Evolutionary conservation across 208 protist species (phyloP).

Genomic region (Tritrichomonas musculus): DNA sequence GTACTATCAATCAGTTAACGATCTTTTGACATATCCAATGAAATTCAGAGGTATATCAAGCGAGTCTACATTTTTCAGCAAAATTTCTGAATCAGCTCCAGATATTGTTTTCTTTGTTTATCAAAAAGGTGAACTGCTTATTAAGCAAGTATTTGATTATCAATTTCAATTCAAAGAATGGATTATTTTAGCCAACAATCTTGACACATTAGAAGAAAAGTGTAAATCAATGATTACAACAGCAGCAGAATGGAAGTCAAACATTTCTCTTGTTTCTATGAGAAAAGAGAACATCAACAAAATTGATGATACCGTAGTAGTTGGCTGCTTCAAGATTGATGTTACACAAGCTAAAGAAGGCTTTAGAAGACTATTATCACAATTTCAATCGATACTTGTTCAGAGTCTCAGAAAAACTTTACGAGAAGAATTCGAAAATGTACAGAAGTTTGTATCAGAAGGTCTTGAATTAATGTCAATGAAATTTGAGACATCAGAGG

Average conservation of each 20-base stretch:
- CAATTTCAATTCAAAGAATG: conserved; percentile 22
- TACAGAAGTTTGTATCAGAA: not conserved
- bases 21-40: not conserved
- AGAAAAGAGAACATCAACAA: conserved; percentile 28
- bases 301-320: not conserved
- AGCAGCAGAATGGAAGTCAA: conserved; percentile 8
- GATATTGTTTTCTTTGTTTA: conserved; percentile 18
- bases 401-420: not conserved
- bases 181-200: not conserved
- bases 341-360: conserved; percentile 25
- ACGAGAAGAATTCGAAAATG: not conserved
- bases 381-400: not conserved
- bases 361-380: not conserved
- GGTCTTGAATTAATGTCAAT: not conserved
- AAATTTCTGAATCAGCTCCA: not conserved
- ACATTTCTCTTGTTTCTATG: not conserved
- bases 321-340: conserved; percentile 26
- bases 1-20: not conserved
- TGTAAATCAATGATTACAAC: not conserved
- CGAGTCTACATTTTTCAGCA: not conserved
- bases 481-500: conserved; percentile 1
- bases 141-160: not conserved
- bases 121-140: conserved; percentile 4
- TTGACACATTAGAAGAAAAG: not conserved
- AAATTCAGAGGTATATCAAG: not conserved